Base-by-base conservation (phyloP, 2,329 filamentous ascomycete species). In the Leptographium procerum region DNA sequence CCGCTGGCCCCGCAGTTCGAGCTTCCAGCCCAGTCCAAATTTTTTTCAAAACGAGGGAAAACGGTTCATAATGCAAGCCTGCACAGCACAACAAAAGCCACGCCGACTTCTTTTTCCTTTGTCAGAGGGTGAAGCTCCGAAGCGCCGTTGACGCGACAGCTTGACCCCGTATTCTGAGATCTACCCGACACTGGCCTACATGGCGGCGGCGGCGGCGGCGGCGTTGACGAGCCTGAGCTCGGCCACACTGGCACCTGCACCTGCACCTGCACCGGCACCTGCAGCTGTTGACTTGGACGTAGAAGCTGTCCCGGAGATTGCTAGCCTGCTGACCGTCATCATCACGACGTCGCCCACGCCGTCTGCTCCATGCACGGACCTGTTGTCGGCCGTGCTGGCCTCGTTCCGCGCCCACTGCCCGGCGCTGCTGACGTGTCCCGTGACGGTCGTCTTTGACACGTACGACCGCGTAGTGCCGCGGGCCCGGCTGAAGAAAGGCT, bases 331-430 rank as follows among this genome's bases (percentile, higher is more conserved):
- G 40, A 77, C 75, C 0, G 65, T 78, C 55, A 73, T 82, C 53
- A 73, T 82, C 62, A 81, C 79, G 1, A 82, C 79, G 0, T 82
- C 79, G 2, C 74, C 79, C 0, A 82, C 79, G 0, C 79, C 79
- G 0, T 82, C 79, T 1, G 74, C 76, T 0, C 79, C 79, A 0
- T 76, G 76, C 0, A 77, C 77, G 0, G 78, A 80, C 19, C 73
- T 82, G 0, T 62, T 82, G n/a, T 72, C 71, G 0, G 65, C 74
- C 0, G 73, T 81, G 2, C 55, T 81, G 2, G 62, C 66, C 3
- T 79, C 77, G 0, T 80, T 80, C 61, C 67, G 68, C 19, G 52
- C 52, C 0, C 68, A 79, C 62, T 81, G 78, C 57, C 66, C 68
- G 0, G 60, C 57, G 0, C 63, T 82, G 16, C 60, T 74, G 2